These are phyloP conservation scores for Aethionema arabicum DNA, from an alignment of 345 rosid species.

Conservation along the genomic window DNA sequence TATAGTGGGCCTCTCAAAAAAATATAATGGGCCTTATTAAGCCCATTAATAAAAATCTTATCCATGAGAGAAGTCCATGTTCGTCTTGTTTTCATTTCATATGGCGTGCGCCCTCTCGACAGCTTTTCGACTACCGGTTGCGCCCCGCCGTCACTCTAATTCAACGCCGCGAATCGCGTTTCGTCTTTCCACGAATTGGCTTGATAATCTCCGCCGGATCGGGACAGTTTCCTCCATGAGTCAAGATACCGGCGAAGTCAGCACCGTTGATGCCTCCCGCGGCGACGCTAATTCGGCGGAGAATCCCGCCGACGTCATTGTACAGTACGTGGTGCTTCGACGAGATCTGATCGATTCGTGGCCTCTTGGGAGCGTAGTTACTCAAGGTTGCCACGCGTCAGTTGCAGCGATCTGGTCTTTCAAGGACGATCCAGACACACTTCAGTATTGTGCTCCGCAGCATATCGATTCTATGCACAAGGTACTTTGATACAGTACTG, in stretches of 20 bases:
- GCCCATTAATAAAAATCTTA: constrained; percentile 34
- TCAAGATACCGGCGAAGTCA: constrained; percentile 26
- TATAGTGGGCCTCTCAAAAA: neutral
- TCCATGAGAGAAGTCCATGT: constrained; percentile 23
- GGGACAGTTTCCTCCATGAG: constrained; percentile 44
- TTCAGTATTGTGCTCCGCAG: constrained; percentile 64
- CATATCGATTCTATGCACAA: constrained; percentile 82
- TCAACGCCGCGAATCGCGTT: neutral
- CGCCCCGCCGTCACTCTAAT: constrained; percentile 16
- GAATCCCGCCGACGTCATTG: constrained; percentile 50
- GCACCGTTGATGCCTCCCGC: constrained; percentile 24
- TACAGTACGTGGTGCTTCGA: constrained; percentile 83
- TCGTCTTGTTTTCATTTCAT: constrained; percentile 1
- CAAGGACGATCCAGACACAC: constrained; percentile 62
- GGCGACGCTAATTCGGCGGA: constrained; percentile 24
- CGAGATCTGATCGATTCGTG: constrained; percentile 86
- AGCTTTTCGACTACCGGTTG: constrained; percentile 18
- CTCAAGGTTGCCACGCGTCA: constrained; percentile 97
- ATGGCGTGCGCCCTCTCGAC: constrained; percentile 34
- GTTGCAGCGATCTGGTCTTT: constrained; percentile 74
- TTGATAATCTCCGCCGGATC: neutral
- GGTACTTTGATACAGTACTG: constrained; percentile 36
- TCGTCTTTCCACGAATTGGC: neutral
- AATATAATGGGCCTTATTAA: neutral
- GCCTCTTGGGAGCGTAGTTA: constrained; percentile 91